Percentiles rank a stretch among this genome's conserved stretches.
These are phyloP conservation scores for Bipolaris cookei DNA, from an alignment of 2,329 filamentous ascomycete species.

Conservation along the genomic window DNA sequence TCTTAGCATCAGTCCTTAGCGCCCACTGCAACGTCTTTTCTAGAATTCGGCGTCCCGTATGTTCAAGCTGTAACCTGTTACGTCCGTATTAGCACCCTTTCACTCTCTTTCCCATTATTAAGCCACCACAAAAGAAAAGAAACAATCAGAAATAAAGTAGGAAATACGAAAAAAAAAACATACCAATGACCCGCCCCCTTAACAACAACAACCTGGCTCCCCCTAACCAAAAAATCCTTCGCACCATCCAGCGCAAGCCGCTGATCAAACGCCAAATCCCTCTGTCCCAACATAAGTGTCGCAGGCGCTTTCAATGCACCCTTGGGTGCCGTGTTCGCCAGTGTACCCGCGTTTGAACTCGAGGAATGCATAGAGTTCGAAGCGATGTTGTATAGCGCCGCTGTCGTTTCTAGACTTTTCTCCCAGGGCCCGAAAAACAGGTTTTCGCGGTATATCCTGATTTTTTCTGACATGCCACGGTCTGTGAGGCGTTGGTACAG, in stretches of 20 bases:
- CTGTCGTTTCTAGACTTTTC: conserved; percentile 59
- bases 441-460: conserved; percentile 62
- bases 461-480: conserved; percentile 59
- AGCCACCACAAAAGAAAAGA: no score
- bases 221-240: conserved; percentile 56
- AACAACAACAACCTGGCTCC: conserved; percentile 59
- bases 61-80: conserved; percentile 52
- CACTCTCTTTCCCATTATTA: no score
- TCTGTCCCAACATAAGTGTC: conserved; percentile 61
- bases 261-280: conserved; percentile 59
- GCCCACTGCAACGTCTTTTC: conserved; percentile 48
- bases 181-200: conserved; percentile 60
- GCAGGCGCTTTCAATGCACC: conserved; percentile 59
- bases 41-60: conserved; percentile 52
- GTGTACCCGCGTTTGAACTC: conserved; percentile 35
- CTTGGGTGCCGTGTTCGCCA: conserved; percentile 52
- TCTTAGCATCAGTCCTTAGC: conserved; percentile 28
- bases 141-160: no score
- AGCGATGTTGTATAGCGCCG: conserved; percentile 55
- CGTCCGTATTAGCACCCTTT: neutral
- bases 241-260: conserved; percentile 60
- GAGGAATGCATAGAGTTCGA: conserved; percentile 14
- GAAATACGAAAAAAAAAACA: no score
- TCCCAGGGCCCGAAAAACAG: conserved; percentile 56
- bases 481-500: conserved; percentile 49